phyloP scores from a whole-genome alignment of 805 yeast species.

The Diddensiella transvaalensis region DNA sequence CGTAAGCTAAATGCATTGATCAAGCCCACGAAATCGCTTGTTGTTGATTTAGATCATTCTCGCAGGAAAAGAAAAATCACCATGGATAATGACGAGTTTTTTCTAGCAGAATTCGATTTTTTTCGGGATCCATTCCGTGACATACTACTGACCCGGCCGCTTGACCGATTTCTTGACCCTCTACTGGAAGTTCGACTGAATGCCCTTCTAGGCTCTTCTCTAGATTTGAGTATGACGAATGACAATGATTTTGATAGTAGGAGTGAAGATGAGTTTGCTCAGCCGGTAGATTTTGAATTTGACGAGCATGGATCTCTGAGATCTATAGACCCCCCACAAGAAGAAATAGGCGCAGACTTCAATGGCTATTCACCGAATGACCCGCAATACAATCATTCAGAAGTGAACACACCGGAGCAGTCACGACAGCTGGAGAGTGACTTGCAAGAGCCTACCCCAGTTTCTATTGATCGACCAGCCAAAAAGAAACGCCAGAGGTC shows the following conservation, averaged over 20 bases:
- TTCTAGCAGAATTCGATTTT: neutral
- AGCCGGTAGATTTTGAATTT: neutral
- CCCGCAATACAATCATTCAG: neutral
- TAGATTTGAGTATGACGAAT: neutral
- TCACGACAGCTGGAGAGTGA: neutral
- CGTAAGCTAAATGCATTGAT: neutral
- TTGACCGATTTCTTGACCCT: neutral
- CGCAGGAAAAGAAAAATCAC: neutral
- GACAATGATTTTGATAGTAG: neutral
- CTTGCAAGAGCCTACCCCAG: too few species aligned
- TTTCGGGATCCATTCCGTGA: neutral
- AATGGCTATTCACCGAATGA: neutral
- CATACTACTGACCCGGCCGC: neutral
- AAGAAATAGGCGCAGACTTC: neutral
- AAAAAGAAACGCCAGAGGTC: too few species aligned
- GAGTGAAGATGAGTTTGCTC: neutral
- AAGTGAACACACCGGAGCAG: neutral
- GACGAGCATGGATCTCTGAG: neutral
- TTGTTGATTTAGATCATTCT: neutral
- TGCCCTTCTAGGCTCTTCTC: neutral
- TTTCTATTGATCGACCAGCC: too few species aligned
- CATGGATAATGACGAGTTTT: slow-evolving; percentile 7
- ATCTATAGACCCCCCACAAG: too few species aligned
- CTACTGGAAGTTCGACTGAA: neutral
- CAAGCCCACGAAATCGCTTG: too few species aligned